Conservation (phyloP, 1,284 basidiomycete species). For the Cryptococcus jaspeensis region DNA sequence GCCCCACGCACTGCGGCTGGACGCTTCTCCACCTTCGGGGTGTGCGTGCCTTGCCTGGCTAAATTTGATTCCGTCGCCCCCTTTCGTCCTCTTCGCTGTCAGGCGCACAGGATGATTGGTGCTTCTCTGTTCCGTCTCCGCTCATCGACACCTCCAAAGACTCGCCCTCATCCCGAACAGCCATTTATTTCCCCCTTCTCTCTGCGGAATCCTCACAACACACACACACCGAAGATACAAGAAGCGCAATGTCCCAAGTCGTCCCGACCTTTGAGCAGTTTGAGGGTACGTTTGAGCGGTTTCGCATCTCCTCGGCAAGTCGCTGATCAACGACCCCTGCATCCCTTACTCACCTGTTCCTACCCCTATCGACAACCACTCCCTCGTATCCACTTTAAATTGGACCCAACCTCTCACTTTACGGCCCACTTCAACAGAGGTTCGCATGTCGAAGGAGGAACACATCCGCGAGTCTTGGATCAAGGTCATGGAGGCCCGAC, state of each 20-base stretch:
- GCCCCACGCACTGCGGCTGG: neutral
- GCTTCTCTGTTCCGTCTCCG: neutral
- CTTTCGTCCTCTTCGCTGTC: constrained; percentile 2
- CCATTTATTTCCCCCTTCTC: no score
- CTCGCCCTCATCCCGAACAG: no score
- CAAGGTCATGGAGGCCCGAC: constrained; percentile 85
- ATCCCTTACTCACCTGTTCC: neutral
- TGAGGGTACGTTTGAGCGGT: constrained; percentile 24
- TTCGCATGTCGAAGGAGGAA: constrained; percentile 64
- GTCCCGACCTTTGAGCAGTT: constrained; percentile 41
- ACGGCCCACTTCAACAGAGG: constrained; percentile 41
- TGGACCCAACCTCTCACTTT: neutral
- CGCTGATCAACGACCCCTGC: neutral
- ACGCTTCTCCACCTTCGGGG: neutral
- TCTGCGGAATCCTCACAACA: no score
- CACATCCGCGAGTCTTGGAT: constrained; percentile 91
- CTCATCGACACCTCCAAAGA: no score
- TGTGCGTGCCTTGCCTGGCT: neutral
- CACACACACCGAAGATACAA: no score
- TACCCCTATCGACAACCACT: neutral
- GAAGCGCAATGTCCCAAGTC: constrained; percentile 20
- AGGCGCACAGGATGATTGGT: constrained; percentile 13
- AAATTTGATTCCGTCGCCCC: constrained; percentile 4
- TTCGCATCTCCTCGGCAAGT: no score
- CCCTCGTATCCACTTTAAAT: neutral